Percentiles rank a stretch among this genome's conserved stretches.
Evolutionary conservation across 495 filamentous ascomycete species (phyloP).

Genomic region (Margaritispora aquatica): DNA sequence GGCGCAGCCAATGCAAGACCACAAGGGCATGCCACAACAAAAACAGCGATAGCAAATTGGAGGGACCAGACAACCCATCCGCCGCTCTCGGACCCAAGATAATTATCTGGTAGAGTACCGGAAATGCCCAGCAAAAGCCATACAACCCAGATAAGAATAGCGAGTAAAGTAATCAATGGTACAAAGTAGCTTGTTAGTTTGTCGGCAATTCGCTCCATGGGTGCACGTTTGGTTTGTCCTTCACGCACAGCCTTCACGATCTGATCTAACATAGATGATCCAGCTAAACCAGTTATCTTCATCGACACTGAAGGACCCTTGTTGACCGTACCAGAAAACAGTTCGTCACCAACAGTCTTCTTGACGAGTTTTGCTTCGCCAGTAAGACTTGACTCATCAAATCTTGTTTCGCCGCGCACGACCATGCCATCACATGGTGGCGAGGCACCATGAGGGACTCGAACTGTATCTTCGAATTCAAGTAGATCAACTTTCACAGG

Average conservation of each 20-base stretch:
- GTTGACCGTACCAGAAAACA: conserved; percentile 87
- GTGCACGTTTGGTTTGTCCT: conserved; percentile 81
- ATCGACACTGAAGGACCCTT: conserved; percentile 64
- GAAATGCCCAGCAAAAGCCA: conserved; percentile 75
- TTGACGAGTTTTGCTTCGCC: conserved; percentile 76
- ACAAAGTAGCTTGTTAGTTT: conserved; percentile 84
- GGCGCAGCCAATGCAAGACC: conserved; percentile 89
- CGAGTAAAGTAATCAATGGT: conserved; percentile 73
- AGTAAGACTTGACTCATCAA: conserved; percentile 88
- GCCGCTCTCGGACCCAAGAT: conserved; percentile 57
- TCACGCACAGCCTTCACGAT: conserved; percentile 88
- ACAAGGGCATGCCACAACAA: conserved; percentile 92
- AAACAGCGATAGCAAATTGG: conserved; percentile 90
- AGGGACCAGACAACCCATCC: conserved; percentile 86
- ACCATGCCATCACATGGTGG: conserved; percentile 81
- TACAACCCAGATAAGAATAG: conserved; percentile 73
- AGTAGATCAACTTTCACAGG: conserved; percentile 58
- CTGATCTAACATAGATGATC: conserved; percentile 84
- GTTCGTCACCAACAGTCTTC: conserved; percentile 63
- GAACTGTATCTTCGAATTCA: conserved; percentile 76
- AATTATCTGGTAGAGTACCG: conserved; percentile 58
- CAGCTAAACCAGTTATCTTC: conserved; percentile 60
- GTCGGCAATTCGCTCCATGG: conserved; percentile 81
- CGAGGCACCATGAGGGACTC: conserved; percentile 70
- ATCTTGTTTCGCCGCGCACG: conserved; percentile 56